Percentiles rank a stretch among this genome's conserved stretches.
These are phyloP conservation scores for Daucus carota DNA, from an alignment of 129 eudicot species.

Conservation along the genomic window DNA sequence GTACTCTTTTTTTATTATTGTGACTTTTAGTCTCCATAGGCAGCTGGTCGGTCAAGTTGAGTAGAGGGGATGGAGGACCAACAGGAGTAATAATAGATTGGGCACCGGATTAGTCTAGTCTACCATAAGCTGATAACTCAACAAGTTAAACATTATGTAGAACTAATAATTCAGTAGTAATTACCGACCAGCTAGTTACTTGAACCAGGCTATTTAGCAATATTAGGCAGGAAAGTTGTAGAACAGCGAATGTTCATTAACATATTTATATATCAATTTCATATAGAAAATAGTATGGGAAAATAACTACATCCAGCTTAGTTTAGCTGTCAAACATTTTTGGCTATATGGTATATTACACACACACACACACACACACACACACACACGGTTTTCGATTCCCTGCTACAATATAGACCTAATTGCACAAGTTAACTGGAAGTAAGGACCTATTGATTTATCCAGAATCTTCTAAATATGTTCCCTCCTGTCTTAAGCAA, in stretches of 20 bases:
- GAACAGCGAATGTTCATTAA: background rate
- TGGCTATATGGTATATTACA: too few species aligned
- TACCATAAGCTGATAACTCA: background rate
- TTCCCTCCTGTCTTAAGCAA: background rate
- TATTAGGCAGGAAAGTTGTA: background rate
- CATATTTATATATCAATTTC: too few species aligned
- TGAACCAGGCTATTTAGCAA: background rate
- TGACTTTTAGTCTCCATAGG: background rate
- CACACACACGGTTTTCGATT: background rate
- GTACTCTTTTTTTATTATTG: background rate
- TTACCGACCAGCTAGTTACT: background rate
- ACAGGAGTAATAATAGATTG: background rate
- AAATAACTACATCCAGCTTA: background rate
- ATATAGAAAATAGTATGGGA: too few species aligned
- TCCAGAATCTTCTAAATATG: background rate
- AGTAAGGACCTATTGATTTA: too few species aligned
- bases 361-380: too few species aligned
- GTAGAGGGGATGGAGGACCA: background rate
- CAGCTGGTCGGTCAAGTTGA: background rate
- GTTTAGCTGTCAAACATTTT: background rate
- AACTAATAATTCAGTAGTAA: background rate
- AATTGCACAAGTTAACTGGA: too few species aligned
- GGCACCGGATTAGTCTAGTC: background rate
- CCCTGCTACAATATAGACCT: background rate
- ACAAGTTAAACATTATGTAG: background rate